Percentiles rank a stretch among this genome's conserved stretches.
Conservation (phyloP, 768 basidiomycete genomes). For the Boletales sp. region DNA sequence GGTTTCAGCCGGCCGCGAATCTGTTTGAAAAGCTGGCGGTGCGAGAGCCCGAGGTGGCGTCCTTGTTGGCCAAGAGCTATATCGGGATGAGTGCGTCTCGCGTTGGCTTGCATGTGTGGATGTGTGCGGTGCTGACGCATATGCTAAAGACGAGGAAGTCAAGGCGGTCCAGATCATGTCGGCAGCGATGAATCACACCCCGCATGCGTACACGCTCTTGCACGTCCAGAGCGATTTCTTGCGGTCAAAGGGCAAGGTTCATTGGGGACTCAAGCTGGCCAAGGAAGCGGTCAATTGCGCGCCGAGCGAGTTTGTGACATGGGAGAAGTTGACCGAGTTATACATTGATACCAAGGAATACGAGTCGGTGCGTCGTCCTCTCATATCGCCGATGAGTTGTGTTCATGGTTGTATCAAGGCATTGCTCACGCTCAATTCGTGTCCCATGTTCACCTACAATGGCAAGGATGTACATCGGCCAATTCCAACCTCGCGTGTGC, state of each 20-base stretch:
- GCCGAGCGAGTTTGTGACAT: constrained; percentile 97
- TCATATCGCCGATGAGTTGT: background rate
- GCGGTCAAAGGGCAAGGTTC: constrained; percentile 74
- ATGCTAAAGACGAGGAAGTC: constrained; percentile 84
- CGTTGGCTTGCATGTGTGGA: too few relatives aligned
- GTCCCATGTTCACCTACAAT: constrained; percentile 99
- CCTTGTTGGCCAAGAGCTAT: constrained; percentile 83
- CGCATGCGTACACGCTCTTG: constrained; percentile 90
- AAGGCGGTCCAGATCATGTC: constrained; percentile 96
- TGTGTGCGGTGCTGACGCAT: background rate
- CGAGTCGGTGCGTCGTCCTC: constrained; percentile 49
- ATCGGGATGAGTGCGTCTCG: constrained; percentile 89
- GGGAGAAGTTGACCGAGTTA: constrained; percentile 95
- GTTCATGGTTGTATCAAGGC: constrained; percentile 39
- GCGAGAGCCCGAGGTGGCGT: constrained; percentile 87
- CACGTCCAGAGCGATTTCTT: constrained; percentile 96
- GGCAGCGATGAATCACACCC: constrained; percentile 77
- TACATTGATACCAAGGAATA: constrained; percentile 89
- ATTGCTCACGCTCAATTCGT: constrained; percentile 93
- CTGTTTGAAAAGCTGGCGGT: constrained; percentile 86
- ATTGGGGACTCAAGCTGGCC: constrained; percentile 91
- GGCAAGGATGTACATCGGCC: constrained; percentile 90
- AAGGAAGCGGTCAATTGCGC: constrained; percentile 97
- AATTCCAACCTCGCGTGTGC: constrained; percentile 74
- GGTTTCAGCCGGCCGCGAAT: constrained; percentile 85